Evolutionary conservation across 2,329 filamentous ascomycete genomes (phyloP), one percentile per base, ranked within the genome.

Genomic region (Venturia aucupariae): DNA sequence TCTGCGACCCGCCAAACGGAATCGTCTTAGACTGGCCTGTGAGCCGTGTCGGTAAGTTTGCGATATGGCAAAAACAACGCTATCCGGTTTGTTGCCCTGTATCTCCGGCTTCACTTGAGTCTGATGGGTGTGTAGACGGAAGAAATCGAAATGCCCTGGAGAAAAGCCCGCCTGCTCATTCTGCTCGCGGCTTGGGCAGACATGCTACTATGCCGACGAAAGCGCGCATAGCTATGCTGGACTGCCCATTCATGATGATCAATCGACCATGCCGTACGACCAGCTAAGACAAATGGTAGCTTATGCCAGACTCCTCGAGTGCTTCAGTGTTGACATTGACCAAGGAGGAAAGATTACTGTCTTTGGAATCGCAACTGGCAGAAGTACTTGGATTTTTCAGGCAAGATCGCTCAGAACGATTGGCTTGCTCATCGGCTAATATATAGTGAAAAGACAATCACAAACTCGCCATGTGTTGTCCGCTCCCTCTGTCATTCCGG

Each of bases 131-230:
- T 54, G 0, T 64, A 82, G 80, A 65, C 75, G 80, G 51, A 82
- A 82, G 70, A 82, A 82, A 69, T 77, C 79, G 38, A 77, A 77
- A 71, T 82, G 80, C 66, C 79, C 79, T 0, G 80, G 80, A 10
- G 80, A 82, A 67, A 76, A 78, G 64, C 80, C 80, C 0, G 68
- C 74, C 0, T 82, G 80, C 68, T 81, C 80, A 1, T 75, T 79
- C 62, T 82, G 80, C 70, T 72, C 75, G 39, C 75, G 80, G n/a
- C 72, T 82, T 38, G 74, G 76, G 5, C 80, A 82, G 68, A 69
- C 69, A 66, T 82, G 80, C 66, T 70, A 74, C 17, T 82, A 82
- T 69, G 75, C 75, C 8, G 64, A 60, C 11, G 64, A 60, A 3
- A 41, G 11, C 27, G 64, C 54, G n/a, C 27, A 61, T 4, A 13